Conservation (phyloP, 2,329 filamentous ascomycete species). For the Sporothrix globosa region DNA sequence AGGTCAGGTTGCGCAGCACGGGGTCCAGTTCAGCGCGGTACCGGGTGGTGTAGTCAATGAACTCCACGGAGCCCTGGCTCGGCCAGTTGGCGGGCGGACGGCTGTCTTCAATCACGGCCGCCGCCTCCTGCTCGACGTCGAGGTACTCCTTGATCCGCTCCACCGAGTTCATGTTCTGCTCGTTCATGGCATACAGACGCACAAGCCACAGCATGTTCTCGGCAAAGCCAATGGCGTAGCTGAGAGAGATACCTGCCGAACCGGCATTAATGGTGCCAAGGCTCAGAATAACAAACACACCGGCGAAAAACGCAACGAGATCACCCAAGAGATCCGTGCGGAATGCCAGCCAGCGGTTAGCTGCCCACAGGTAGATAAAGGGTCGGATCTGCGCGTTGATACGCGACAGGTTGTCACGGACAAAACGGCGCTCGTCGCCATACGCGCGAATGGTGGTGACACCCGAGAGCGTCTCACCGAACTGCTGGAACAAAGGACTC, state of each 20-base stretch:
- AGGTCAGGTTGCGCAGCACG: conserved; percentile 79
- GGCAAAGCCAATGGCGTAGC: conserved; percentile 94
- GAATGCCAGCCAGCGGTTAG: conserved; percentile 95
- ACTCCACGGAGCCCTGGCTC: conserved; percentile 80
- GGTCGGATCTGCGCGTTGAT: conserved; percentile 92
- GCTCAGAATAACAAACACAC: conserved; percentile 84
- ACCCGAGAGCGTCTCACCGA: conserved; percentile 90
- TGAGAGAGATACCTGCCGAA: conserved; percentile 88
- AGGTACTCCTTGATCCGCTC: conserved; percentile 97
- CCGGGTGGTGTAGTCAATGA: conserved; percentile 83
- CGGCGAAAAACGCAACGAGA: conserved; percentile 89
- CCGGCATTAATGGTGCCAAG: conserved; percentile 85
- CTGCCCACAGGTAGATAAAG: conserved; percentile 95
- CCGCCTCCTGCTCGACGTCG: conserved; percentile 91
- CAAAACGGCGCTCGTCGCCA: conserved; percentile 89
- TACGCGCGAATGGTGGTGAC: conserved; percentile 98
- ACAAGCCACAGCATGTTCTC: conserved; percentile 98
- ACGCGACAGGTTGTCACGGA: conserved; percentile 82
- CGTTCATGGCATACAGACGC: conserved; percentile 88
- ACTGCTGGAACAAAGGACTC: conserved; percentile 96
- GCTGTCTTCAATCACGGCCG: conserved; percentile 73
- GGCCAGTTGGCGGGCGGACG: conserved; percentile 84
- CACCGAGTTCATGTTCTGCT: conserved; percentile 99
- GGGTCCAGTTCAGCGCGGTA: conserved; percentile 87
- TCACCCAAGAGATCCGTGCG: conserved; percentile 89